A percentile compares a stretch with the other conserved stretches of the same genome.
Conservation (phyloP, 164 flowering plant genomes). For the Aristolochia californica region DNA sequence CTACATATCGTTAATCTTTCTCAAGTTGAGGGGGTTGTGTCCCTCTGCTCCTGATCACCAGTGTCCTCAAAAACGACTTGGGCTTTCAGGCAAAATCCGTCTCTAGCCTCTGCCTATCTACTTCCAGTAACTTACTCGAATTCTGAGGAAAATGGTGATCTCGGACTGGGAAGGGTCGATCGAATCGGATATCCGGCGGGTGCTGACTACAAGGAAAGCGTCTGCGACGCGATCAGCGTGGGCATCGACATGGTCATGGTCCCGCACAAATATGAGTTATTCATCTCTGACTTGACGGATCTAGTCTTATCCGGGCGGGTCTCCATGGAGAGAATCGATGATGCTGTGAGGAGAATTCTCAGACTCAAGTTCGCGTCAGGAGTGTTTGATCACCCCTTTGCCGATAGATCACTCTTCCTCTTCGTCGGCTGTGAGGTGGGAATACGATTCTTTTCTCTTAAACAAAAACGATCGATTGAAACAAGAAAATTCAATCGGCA, state of each 20-base stretch:
- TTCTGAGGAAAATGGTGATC: slow-evolving; percentile 9
- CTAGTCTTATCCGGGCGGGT: slow-evolving; percentile 15
- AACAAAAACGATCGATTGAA: background rate
- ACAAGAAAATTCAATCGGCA: background rate
- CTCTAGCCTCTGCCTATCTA: no score
- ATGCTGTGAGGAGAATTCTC: slow-evolving; percentile 29
- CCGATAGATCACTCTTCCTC: slow-evolving; percentile 19
- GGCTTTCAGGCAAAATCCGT: slow-evolving; percentile 16
- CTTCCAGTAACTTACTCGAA: slow-evolving; percentile 14
- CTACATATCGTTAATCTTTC: no score
- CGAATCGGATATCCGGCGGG: slow-evolving; percentile 8
- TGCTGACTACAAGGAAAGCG: slow-evolving; percentile 14
- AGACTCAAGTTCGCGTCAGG: slow-evolving; percentile 27
- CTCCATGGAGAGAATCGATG: slow-evolving; percentile 20
- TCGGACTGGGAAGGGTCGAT: slow-evolving; percentile 27
- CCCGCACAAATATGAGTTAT: slow-evolving; percentile 14
- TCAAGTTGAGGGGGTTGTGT: no score
- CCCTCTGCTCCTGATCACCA: slow-evolving; percentile 19
- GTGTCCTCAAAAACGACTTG: slow-evolving; percentile 19
- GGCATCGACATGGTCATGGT: slow-evolving; percentile 33
- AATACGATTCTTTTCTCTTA: background rate
- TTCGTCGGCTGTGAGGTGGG: slow-evolving; percentile 21
- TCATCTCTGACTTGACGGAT: slow-evolving; percentile 11
- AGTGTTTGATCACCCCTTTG: slow-evolving; percentile 24
- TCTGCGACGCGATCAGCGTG: slow-evolving; percentile 17